Conservation (phyloP, 2,329 filamentous ascomycete genomes). For the Xylariaceae sp. region DNA sequence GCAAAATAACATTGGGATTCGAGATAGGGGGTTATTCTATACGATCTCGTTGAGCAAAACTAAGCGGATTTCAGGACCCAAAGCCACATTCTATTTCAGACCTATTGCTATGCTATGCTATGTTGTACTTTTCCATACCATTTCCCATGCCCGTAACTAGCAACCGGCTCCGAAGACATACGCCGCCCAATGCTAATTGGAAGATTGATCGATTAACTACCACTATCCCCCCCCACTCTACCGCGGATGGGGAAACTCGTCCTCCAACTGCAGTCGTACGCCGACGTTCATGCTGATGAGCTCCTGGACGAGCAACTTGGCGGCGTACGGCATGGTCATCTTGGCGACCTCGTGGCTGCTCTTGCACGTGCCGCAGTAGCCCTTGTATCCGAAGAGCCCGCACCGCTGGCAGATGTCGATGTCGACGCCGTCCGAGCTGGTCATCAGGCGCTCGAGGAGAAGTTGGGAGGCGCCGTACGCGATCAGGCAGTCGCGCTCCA, state of each 20-base stretch:
- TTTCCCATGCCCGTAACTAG: conserved; percentile 5
- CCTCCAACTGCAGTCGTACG: conserved; percentile 84
- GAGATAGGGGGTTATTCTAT: too few relatives aligned
- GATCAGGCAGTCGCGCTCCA: conserved; percentile 98
- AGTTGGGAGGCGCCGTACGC: conserved; percentile 95
- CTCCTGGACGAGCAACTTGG: conserved; percentile 94
- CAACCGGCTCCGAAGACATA: conserved; percentile 22
- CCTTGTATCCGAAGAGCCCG: conserved; percentile 92
- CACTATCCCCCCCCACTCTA: conserved; percentile 9
- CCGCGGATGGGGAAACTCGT: conserved; percentile 80
- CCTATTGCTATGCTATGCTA: not conserved
- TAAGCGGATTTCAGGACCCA: not conserved
- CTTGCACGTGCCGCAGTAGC: conserved; percentile 92
- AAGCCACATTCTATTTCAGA: not conserved
- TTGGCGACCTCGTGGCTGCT: conserved; percentile 81
- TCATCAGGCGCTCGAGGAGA: conserved; percentile 90
- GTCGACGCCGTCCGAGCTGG: conserved; percentile 85
- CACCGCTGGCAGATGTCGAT: conserved; percentile 95
- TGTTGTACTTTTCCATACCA: conserved; percentile 21
- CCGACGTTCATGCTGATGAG: conserved; percentile 99
- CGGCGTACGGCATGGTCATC: conserved; percentile 97
- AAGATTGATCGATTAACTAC: conserved; percentile 2
- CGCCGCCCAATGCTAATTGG: conserved; percentile 32
- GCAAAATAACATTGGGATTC: too few relatives aligned
- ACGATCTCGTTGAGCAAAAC: not conserved